Conservation (phyloP, 2,329 filamentous ascomycete genomes). For the Chlorencoelia australis region DNA sequence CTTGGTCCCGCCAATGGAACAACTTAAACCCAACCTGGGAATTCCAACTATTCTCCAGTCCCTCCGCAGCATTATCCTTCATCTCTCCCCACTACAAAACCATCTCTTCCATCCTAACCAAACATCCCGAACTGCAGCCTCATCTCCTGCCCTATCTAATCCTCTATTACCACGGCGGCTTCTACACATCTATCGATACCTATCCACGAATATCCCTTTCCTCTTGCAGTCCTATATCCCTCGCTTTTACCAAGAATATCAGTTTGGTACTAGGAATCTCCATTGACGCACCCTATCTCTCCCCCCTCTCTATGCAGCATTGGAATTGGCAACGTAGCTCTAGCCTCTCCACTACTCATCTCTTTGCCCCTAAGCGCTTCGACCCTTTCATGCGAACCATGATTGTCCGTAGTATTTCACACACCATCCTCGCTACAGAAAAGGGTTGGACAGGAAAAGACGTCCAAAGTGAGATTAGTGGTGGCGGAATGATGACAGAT, state of each 20-base stretch:
- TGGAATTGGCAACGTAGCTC: slow-evolving; percentile 15
- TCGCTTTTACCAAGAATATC: slow-evolving; percentile 5
- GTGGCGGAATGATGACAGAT: slow-evolving; percentile 18
- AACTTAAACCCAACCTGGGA: slow-evolving; percentile 12
- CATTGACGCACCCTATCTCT: slow-evolving; percentile 18
- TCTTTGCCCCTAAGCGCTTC: slow-evolving; percentile 18
- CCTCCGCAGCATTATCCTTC: slow-evolving; percentile 2
- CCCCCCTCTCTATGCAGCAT: slow-evolving; percentile 2
- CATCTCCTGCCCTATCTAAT: slow-evolving; percentile 15
- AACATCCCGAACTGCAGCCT: slow-evolving; percentile 6
- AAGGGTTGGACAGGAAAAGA: background rate
- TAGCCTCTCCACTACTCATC: slow-evolving; percentile 11
- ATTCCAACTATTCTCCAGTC: slow-evolving; percentile 7
- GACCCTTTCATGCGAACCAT: slow-evolving; percentile 16
- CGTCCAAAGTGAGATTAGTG: slow-evolving; percentile 12
- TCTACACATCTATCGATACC: slow-evolving; percentile 14
- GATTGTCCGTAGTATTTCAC: slow-evolving; percentile 16
- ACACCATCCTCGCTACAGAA: slow-evolving; percentile 11
- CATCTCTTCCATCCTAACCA: slow-evolving; percentile 10
- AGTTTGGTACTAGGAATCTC: slow-evolving; percentile 18
- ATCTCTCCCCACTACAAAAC: slow-evolving; percentile 9
- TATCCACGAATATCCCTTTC: slow-evolving; percentile 12
- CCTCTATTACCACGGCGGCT: slow-evolving; percentile 18
- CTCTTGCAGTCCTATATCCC: slow-evolving; percentile 9
- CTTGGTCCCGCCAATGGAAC: slow-evolving; percentile 15